Conservation (phyloP, 768 basidiomycete genomes). For the Xanthoconium stramineum region DNA sequence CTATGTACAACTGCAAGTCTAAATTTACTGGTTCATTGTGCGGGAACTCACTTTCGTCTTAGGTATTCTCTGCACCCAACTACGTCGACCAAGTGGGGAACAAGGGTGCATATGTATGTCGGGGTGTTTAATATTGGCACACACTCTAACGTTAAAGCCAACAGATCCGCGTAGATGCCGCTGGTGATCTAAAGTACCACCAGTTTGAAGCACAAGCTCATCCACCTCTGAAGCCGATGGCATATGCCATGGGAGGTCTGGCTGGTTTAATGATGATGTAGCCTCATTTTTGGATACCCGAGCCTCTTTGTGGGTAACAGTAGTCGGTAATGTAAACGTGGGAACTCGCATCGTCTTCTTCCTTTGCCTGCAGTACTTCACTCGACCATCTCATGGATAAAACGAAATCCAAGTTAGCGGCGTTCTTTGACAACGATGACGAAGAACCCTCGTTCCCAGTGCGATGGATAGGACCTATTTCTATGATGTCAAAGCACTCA, state of each 20-base stretch:
- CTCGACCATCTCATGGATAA: conserved; percentile 28
- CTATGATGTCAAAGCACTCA: conserved; percentile 51
- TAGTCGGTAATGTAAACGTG: conserved; percentile 18
- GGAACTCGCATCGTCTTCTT: conserved; percentile 14
- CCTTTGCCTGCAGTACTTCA: conserved; percentile 2
- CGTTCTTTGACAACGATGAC: conserved; percentile 83
- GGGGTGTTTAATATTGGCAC: not conserved
- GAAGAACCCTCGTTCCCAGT: conserved; percentile 87
- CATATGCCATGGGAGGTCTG: conserved; percentile 69
- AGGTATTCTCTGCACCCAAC: conserved; percentile 95
- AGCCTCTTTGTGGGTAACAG: not conserved
- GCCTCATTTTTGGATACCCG: not conserved
- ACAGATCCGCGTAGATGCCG: conserved; percentile 79
- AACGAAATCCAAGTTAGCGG: conserved; percentile 54
- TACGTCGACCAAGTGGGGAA: conserved; percentile 91
- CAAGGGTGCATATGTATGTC: conserved; percentile 83
- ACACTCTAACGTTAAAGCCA: conserved; percentile 3
- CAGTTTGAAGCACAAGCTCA: conserved; percentile 87
- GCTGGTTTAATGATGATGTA: conserved; percentile 73
- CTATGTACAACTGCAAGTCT: conserved; percentile 81
- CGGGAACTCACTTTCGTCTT: conserved; percentile 13
- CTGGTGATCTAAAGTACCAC: conserved; percentile 68
- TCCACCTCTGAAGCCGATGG: conserved; percentile 92
- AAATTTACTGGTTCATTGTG: not conserved
- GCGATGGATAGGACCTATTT: conserved; percentile 79